These are phyloP conservation scores for Draba incana DNA, from an alignment of 345 rosid genomes.

Conservation along the genomic window DNA sequence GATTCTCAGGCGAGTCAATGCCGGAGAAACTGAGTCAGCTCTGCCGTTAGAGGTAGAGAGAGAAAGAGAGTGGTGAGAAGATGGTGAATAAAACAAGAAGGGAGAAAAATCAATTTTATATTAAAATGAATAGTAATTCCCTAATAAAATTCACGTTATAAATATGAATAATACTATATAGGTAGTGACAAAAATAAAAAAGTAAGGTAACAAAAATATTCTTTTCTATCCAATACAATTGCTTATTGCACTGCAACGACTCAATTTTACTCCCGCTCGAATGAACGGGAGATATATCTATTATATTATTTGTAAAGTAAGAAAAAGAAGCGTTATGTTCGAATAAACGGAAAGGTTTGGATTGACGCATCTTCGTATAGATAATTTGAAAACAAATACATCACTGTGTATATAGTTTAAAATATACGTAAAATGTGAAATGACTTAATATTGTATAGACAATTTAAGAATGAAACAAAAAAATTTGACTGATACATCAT, in stretches of 20 bases:
- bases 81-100: neutral
- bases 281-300: neutral
- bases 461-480: neutral
- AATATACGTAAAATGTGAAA: neutral
- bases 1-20: slow-evolving; percentile 50
- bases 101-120: neutral
- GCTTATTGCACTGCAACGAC: neutral
- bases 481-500: too few relatives aligned
- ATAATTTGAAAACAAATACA: too few relatives aligned
- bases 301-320: neutral
- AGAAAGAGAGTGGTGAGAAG: slow-evolving; percentile 25
- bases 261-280: neutral
- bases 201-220: neutral
- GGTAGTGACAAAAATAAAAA: neutral
- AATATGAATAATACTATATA: neutral
- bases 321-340: too few relatives aligned
- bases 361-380: neutral
- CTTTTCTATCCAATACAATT: too few relatives aligned
- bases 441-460: neutral
- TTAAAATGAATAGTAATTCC: neutral
- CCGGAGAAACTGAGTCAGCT: slow-evolving; percentile 49
- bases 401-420: too few relatives aligned
- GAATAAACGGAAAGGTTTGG: too few relatives aligned
- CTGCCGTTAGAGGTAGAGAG: slow-evolving; percentile 32
- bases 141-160: neutral